phyloP scores from a whole-genome alignment of 495 filamentous ascomycete species.

The Podospora bellae-mahoneyi region DNA sequence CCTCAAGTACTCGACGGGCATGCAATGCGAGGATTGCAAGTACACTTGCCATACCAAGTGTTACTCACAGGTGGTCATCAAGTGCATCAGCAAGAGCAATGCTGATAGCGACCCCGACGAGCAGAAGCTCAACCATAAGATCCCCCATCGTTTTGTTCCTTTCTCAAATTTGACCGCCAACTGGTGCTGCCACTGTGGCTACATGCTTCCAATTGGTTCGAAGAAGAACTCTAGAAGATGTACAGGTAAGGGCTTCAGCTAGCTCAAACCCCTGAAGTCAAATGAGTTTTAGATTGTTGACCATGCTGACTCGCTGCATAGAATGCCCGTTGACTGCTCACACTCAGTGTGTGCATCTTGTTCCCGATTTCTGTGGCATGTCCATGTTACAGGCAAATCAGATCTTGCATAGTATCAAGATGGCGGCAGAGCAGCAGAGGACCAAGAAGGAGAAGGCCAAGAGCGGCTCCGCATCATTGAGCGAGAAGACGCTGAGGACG shows the following conservation, averaged over 20 bases:
- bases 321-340: conserved; percentile 94
- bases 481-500: conserved; percentile 62
- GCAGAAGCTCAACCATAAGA: conserved; percentile 98
- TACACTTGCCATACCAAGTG: conserved; percentile 98
- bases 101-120: conserved; percentile 97
- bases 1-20: conserved; percentile 95
- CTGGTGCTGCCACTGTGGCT: conserved; percentile 99
- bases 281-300: conserved; percentile 20
- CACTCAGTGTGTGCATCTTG: conserved; percentile 86
- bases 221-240: conserved; percentile 92
- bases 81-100: conserved; percentile 99
- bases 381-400: conserved; percentile 95
- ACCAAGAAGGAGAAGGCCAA: conserved; percentile 57
- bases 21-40: conserved; percentile 99
- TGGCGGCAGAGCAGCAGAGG: conserved; percentile 29
- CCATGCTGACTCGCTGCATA: conserved; percentile 28
- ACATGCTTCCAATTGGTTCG: conserved; percentile 85
- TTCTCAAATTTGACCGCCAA: conserved; percentile 97
- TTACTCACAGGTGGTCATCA: conserved; percentile 95
- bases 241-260: conserved; percentile 54
- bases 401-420: conserved; percentile 66
- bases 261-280: conserved; percentile 5
- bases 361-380: conserved; percentile 99
- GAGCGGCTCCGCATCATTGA: conserved; percentile 51
- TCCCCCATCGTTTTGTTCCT: conserved; percentile 90